Conservation (phyloP, 257 asterid genomes). For the Nicotiana sylvestris region DNA sequence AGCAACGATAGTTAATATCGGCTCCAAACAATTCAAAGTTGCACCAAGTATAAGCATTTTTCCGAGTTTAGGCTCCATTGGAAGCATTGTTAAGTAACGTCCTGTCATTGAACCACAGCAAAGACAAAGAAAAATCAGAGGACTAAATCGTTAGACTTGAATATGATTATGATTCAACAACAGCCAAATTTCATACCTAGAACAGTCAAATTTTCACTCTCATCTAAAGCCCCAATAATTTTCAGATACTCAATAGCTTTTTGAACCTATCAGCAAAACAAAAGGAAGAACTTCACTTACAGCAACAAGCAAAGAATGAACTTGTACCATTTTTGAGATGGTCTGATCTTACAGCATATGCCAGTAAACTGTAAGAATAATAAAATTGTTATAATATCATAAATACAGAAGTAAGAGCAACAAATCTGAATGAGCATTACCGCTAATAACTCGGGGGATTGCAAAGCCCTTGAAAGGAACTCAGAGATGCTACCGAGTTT, state of each 20-base stretch:
- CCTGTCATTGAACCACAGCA: constrained; percentile 49
- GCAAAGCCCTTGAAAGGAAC: constrained; percentile 82
- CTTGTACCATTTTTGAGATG: not conserved
- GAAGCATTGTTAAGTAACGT: constrained; percentile 81
- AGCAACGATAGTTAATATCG: constrained; percentile 83
- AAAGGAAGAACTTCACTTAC: not conserved
- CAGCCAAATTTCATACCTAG: constrained; percentile 44
- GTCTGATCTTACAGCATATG: not conserved
- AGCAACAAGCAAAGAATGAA: constrained; percentile 1
- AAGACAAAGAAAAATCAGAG: constrained; percentile 11
- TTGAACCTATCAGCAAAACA: constrained; percentile 55
- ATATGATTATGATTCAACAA: not conserved
- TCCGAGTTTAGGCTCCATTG: constrained; percentile 97
- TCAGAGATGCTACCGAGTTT: constrained; percentile 82
- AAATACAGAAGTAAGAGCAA: constrained; percentile 17
- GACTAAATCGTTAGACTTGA: not conserved
- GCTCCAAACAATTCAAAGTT: constrained; percentile 83
- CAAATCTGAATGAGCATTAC: constrained; percentile 41
- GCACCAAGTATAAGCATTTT: constrained; percentile 94
- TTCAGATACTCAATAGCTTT: constrained; percentile 89
- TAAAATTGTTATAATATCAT: constrained; percentile 4
- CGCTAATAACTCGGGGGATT: constrained; percentile 88
- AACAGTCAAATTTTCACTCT: constrained; percentile 72
- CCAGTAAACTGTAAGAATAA: not conserved
- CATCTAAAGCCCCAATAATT: constrained; percentile 89